Evolutionary conservation across 768 basidiomycete genomes (phyloP).

Genomic region (Psilocybe sp.): DNA sequence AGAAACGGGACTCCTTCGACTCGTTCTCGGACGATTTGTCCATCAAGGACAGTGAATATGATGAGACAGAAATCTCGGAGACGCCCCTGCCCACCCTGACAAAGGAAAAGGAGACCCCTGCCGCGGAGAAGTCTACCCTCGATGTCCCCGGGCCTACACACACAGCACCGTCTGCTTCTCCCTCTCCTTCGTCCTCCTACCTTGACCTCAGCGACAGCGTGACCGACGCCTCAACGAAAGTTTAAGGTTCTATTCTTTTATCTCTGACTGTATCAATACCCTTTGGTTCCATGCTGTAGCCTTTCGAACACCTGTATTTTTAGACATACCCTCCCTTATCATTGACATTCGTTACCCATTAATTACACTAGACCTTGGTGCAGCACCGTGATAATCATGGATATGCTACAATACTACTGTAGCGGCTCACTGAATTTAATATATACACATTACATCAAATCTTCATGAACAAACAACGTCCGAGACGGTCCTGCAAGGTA

Average conservation of each 20-base stretch:
- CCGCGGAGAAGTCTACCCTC: neutral
- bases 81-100: slow-evolving; percentile 13
- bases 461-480: neutral
- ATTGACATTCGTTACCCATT: neutral
- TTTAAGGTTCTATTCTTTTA: neutral
- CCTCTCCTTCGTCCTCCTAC: neutral
- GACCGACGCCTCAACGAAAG: neutral
- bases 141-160: no score
- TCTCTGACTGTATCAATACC: neutral
- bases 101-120: neutral
- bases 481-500: neutral
- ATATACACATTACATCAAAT: no score
- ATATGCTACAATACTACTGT: no score
- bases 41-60: slow-evolving; percentile 16
- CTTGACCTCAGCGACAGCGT: slow-evolving; percentile 4
- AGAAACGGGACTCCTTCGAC: slow-evolving; percentile 26
- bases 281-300: neutral
- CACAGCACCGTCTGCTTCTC: neutral
- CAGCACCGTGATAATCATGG: no score
- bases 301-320: neutral
- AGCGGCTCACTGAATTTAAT: no score
- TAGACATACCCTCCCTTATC: neutral
- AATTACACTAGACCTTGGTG: no score
- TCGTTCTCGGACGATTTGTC: slow-evolving; percentile 22
- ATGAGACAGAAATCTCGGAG: slow-evolving; percentile 7